Evolutionary conservation across 495 filamentous ascomycete species (phyloP).

Genomic region (Letharia columbiana): DNA sequence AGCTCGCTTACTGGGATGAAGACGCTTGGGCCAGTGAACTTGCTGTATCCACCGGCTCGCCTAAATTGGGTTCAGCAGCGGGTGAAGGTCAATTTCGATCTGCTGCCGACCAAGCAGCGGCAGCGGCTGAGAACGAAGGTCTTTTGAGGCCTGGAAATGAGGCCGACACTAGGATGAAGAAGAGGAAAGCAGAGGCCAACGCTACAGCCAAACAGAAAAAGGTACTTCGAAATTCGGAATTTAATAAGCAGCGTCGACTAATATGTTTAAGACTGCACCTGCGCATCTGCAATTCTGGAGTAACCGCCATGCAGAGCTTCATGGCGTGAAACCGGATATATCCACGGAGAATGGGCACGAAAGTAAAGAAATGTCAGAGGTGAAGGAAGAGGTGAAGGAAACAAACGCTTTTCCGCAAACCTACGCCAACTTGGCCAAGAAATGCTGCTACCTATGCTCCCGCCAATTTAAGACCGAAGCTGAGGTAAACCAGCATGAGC

Average conservation of each 20-base stretch:
- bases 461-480: constrained; percentile 61
- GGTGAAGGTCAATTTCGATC: constrained; percentile 27
- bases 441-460: constrained; percentile 71
- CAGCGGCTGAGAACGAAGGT: constrained; percentile 35
- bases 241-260: background rate
- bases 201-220: constrained; percentile 46
- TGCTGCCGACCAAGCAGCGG: constrained; percentile 24
- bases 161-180: constrained; percentile 55
- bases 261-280: constrained; percentile 36
- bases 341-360: constrained; percentile 29
- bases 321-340: constrained; percentile 42
- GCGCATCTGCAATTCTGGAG: constrained; percentile 82
- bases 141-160: constrained; percentile 39
- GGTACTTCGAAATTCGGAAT: constrained; percentile 13
- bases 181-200: constrained; percentile 53
- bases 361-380: constrained; percentile 28
- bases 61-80: constrained; percentile 24
- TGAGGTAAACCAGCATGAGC: constrained; percentile 68
- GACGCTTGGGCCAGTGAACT: constrained; percentile 65
- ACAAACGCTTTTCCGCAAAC: constrained; percentile 39
- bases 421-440: constrained; percentile 60
- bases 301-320: constrained; percentile 76
- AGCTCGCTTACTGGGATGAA: constrained; percentile 79
- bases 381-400: constrained; percentile 25
- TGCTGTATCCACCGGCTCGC: constrained; percentile 47